Base-by-base conservation (phyloP, 2,329 filamentous ascomycete species). In the Diaporthe caulivora region DNA sequence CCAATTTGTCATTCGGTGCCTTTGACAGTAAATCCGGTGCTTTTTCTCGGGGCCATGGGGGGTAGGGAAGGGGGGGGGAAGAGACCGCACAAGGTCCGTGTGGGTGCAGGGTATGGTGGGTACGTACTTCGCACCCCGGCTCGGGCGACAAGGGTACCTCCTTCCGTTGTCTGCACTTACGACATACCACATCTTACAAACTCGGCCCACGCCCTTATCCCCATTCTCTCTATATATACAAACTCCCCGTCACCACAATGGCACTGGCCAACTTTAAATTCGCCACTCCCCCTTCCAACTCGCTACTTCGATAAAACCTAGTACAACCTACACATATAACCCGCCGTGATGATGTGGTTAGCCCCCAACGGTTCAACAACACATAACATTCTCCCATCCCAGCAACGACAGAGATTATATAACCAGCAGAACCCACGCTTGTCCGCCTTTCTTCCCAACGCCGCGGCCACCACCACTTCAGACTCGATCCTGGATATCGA, bases 401-500 rank as follows among this genome's bases (percentile, higher is more conserved):
- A 78, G 70, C 70, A 76, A 70, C 76, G 78, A 68, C 76, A 76
- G 58, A 47, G 24, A n/a, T 71, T 75, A 76, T 72, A 69, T 49
- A 70, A 65, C 75, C 42, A 72, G 0, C 71, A 69, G 40, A 40
- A 57, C 17, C 26, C 54, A 29, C 68, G 68, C n/a, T n/a, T 60
- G 6, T 55, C 60, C n/a, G 67, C 55, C 8, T 57, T 57, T 54
- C 51, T 60, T 13, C 31, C 51, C 21, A 58, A 42, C 40, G 15
- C 42, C 47, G 44, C 40, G 40, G 11, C 42, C 62, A 7, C 76
- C 62, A 7, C 76, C 68, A 47, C 74, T 8, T 40, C 73, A 37
- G 75, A 77, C 70, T 49, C 77, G 67, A 76, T 77, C 51, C 74
- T 76, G 53, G 72, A 74, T 44, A 67, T 77, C 60, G 77, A 79